These are phyloP conservation scores for Podospora sp. DNA, from an alignment of 495 filamentous ascomycete species.

Conservation along the genomic window DNA sequence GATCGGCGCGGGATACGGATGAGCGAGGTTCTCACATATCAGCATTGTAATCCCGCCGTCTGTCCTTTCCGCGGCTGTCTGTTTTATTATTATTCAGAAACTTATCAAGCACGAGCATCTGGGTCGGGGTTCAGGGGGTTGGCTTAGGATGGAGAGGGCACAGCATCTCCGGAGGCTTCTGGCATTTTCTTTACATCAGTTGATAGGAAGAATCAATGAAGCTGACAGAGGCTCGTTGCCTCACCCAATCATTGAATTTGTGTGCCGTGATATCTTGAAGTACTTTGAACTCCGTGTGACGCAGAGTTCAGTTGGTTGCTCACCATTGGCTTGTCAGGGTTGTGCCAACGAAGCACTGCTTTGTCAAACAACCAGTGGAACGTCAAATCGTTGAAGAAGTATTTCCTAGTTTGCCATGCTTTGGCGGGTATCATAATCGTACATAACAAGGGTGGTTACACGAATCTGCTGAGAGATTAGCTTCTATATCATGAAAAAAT, in stretches of 20 bases:
- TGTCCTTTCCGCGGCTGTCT: background rate
- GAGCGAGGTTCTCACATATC: background rate
- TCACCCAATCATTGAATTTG: background rate
- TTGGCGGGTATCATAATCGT: constrained; percentile 17
- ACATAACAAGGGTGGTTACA: background rate
- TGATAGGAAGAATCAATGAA: constrained; percentile 5
- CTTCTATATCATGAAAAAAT: background rate
- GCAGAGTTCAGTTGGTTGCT: background rate
- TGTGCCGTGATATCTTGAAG: background rate
- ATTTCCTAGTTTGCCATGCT: background rate
- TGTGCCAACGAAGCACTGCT: background rate
- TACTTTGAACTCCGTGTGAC: background rate
- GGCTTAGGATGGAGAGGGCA: background rate
- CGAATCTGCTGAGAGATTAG: background rate
- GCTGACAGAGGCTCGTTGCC: constrained; percentile 5
- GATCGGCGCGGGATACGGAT: background rate
- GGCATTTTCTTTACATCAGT: background rate
- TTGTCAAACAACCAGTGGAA: too few species aligned
- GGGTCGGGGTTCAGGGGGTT: background rate
- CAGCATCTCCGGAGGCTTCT: background rate
- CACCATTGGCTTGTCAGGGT: background rate
- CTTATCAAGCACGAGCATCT: background rate
- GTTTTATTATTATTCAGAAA: background rate
- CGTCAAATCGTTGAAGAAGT: background rate
- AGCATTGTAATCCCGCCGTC: background rate